These are phyloP conservation scores for Claviceps fusiformis DNA, from an alignment of 2,329 filamentous ascomycete species.

Conservation along the genomic window DNA sequence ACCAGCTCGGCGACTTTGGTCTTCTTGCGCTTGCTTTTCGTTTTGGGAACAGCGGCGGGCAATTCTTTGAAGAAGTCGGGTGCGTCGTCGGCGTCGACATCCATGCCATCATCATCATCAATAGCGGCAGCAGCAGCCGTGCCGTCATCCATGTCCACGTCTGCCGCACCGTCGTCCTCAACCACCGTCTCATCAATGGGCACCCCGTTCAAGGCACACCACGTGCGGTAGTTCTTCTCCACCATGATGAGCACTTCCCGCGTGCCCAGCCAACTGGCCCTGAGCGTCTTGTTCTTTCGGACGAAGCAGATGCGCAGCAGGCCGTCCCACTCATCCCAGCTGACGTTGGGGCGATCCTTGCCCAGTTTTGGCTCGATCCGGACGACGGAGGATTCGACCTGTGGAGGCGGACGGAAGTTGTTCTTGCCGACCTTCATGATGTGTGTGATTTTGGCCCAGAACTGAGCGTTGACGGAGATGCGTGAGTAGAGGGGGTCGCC, in stretches of 20 bases:
- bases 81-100: slow-evolving; percentile 55
- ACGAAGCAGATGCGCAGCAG: slow-evolving; percentile 58
- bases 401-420: slow-evolving; percentile 90
- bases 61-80: slow-evolving; percentile 72
- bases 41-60: slow-evolving; percentile 33
- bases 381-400: slow-evolving; percentile 85
- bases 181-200: slow-evolving; percentile 54
- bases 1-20: slow-evolving; percentile 71
- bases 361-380: slow-evolving; percentile 79
- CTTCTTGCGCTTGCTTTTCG: slow-evolving; percentile 59
- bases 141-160: slow-evolving; percentile 22
- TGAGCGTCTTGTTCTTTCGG: slow-evolving; percentile 80
- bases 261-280: slow-evolving; percentile 68
- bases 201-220: slow-evolving; percentile 77
- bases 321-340: slow-evolving; percentile 92
- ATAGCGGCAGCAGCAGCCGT: slow-evolving; percentile 32
- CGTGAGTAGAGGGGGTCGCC: slow-evolving; percentile 82
- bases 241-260: slow-evolving; percentile 70
- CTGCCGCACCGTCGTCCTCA: slow-evolving; percentile 29
- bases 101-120: slow-evolving; percentile 9
- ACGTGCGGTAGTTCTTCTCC: slow-evolving; percentile 78
- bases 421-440: slow-evolving; percentile 92
- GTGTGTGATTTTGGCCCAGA: slow-evolving; percentile 54
- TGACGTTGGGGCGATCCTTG: slow-evolving; percentile 63
- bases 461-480: slow-evolving; percentile 86